Base-by-base conservation (phyloP, 164 flowering plant genomes). In the Piper longum region DNA sequence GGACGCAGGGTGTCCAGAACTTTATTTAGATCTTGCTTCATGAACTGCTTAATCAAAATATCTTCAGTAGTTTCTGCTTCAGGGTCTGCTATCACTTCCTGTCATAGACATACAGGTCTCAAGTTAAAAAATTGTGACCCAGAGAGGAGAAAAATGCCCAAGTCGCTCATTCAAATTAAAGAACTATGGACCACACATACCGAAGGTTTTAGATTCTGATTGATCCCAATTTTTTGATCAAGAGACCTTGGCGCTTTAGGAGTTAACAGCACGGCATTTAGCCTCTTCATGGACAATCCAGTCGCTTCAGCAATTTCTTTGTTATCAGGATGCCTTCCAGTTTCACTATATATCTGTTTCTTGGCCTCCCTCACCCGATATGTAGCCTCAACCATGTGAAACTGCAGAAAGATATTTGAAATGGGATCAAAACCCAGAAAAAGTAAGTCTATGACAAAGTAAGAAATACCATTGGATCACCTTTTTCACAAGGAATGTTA, bases 361-460 rank as follows among this genome's bases (percentile, higher is more conserved):
- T 78, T 83, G 14, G 95, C 97, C 71, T 85, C 96, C 74, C 76
- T 88, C 60, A 90, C 95, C 71, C 81, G 83, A 69, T 88, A 90
- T 8, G 89, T 82, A n/a, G 95, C 97, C 69, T 90, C 97, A 52
- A 87, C 91, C 92, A 93, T 87, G 85, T 88, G 95, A 75, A 79
- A 77, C 97, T 93, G 90, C 65, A 16, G 62, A 60, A 40, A 9
- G 3, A 48, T 14, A 48, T 2, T 5, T 12, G 14, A 14, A 48
- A 2, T 5, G 52, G 52, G 14, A 48, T 9, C 14, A 5, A 2
- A 8, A 48, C 7, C 9, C 9, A 2, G 9, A 44, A 5, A 48
- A 48, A 48, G 52, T 14, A 48, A 3, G 9, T 1, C 11, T 14
- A 48, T 5, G 52, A 48, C 3, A 48, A 48, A 48, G 52, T 14